These are phyloP conservation scores for Mayamaea pseudoterrestris DNA, from an alignment of 108 stramenopile genomes.

Conservation along the genomic window DNA sequence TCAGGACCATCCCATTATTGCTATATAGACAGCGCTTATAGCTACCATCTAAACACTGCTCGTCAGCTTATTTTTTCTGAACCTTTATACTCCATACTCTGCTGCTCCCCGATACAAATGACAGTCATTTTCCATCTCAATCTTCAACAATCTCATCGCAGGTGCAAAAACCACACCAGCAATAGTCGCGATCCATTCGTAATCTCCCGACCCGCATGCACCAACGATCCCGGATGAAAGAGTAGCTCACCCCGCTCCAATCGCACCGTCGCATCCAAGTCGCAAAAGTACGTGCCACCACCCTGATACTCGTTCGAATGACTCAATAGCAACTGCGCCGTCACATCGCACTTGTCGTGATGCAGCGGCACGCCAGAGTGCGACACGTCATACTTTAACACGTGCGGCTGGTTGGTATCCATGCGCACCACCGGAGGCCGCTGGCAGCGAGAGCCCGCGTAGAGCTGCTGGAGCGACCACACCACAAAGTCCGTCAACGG, in stretches of 20 bases:
- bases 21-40: too few relatives aligned
- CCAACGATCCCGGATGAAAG: conserved; percentile 57
- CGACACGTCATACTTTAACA: conserved; percentile 40
- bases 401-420: conserved; percentile 71
- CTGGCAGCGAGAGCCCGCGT: too few relatives aligned
- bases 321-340: conserved; percentile 53
- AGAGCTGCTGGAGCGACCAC: conserved; percentile 22
- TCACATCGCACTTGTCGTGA: conserved; percentile 64
- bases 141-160: too few relatives aligned
- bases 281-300: conserved; percentile 73
- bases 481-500: conserved; percentile 43
- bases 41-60: too few relatives aligned
- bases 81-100: too few relatives aligned
- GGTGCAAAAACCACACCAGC: conserved; percentile 60
- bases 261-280: conserved; percentile 8
- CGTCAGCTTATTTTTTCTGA: too few relatives aligned
- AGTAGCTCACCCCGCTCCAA: conserved; percentile 13
- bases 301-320: conserved; percentile 38
- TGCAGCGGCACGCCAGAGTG: conserved; percentile 42
- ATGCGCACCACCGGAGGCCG: conserved; percentile 18
- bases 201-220: conserved; percentile 59
- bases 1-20: too few relatives aligned
- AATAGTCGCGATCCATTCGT: conserved; percentile 48
- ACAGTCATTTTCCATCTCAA: too few relatives aligned
- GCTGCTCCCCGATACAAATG: too few relatives aligned